Percentiles rank a stretch among this genome's conserved stretches.
Conservation (phyloP, 2,329 filamentous ascomycete species). For the Fusarium mangiferae region DNA sequence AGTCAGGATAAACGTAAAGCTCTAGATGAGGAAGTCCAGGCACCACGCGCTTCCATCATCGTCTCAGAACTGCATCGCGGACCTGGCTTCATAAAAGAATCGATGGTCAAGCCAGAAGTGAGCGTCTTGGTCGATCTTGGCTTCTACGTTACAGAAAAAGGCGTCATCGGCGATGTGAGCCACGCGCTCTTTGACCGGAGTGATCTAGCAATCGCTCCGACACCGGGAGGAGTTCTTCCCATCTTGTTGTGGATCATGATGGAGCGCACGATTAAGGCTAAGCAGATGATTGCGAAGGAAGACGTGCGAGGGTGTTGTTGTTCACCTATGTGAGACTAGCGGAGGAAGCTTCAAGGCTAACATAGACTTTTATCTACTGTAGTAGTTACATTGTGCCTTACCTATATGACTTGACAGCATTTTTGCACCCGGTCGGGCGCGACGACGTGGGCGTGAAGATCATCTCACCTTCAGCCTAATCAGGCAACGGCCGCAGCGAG, state of each 20-base stretch:
- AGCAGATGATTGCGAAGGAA: not conserved
- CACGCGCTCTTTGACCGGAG: not conserved
- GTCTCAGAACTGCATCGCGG: not conserved
- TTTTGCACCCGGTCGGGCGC: not conserved
- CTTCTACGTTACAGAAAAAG: not conserved
- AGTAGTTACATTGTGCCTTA: no score
- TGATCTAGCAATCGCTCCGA: not conserved
- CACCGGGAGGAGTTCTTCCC: not conserved
- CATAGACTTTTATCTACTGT: no score
- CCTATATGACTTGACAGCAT: no score
- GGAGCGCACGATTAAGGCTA: not conserved
- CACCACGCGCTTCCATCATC: not conserved
- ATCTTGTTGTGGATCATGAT: not conserved
- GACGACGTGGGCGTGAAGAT: not conserved
- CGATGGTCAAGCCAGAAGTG: not conserved
- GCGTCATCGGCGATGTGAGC: not conserved
- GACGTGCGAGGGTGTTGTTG: not conserved
- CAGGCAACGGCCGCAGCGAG: not conserved
- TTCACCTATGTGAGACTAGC: not conserved
- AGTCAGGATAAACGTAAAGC: fast-evolving
- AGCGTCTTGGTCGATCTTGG: not conserved
- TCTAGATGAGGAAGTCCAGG: fast-evolving
- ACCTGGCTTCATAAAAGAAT: not conserved
- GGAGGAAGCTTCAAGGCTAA: no score
- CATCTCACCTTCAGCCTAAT: not conserved